A percentile compares a stretch with the other conserved stretches of the same genome.
Conservation (phyloP, 306 rosid genomes). For the Medicago lupulina region DNA sequence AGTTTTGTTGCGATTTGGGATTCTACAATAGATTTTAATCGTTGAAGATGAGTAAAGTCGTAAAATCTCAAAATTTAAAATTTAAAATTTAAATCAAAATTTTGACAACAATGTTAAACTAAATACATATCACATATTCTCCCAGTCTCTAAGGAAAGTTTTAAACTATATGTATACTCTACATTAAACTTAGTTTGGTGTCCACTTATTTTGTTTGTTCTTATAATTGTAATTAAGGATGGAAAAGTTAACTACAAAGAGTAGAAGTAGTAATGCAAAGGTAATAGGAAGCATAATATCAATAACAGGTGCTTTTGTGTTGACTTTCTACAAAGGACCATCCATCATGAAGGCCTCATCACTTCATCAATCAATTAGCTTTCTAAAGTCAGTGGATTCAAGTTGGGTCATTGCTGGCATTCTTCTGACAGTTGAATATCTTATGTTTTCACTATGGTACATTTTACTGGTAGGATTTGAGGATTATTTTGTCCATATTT, state of each 20-base stretch:
- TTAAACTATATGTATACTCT: no score
- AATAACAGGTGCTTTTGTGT: conserved; percentile 83
- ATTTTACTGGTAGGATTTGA: conserved; percentile 69
- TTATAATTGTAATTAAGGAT: conserved; percentile 55
- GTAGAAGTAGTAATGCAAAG: conserved; percentile 80
- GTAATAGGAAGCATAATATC: conserved; percentile 79
- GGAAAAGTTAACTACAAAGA: conserved; percentile 66
- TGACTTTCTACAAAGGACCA: conserved; percentile 86
- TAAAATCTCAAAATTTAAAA: no score
- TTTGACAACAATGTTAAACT: no score
- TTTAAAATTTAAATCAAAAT: no score
- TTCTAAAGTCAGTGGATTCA: conserved; percentile 45
- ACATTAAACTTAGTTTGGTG: neutral
- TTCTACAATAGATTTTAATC: no score
- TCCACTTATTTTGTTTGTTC: neutral
- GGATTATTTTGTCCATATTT: neutral
- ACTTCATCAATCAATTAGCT: conserved; percentile 40
- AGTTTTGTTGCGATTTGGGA: no score
- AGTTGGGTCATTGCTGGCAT: conserved; percentile 77
- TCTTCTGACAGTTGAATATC: conserved; percentile 65
- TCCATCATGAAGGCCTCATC: conserved; percentile 43
- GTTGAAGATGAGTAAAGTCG: no score
- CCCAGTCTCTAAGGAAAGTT: no score
- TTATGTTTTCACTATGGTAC: conserved; percentile 80
- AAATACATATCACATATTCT: no score